phyloP scores from a whole-genome alignment of 495 filamentous ascomycete species.

The Chaetomium cochliodes region DNA sequence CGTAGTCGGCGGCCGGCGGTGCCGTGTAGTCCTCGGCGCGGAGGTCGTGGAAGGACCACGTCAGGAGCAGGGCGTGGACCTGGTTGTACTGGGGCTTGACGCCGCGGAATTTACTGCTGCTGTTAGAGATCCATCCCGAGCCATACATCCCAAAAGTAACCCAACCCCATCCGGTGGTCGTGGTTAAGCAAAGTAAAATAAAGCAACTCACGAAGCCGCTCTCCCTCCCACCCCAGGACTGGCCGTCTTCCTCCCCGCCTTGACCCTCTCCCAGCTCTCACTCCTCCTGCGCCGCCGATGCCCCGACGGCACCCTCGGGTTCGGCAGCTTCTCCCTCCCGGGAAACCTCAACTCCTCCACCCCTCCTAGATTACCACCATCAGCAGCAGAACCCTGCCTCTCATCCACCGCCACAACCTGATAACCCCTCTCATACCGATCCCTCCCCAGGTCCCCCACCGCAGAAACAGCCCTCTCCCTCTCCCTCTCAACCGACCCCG shows the following conservation, averaged over 20 bases:
- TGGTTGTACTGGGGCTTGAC: conserved; percentile 27
- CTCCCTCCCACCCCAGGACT: conserved; percentile 14
- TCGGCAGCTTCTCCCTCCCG: not conserved
- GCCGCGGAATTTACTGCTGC: conserved; percentile 18
- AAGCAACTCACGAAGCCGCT: conserved; percentile 20
- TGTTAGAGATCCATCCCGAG: not conserved
- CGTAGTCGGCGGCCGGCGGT: conserved; percentile 28
- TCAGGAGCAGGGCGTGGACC: conserved; percentile 36
- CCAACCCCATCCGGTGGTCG: too few relatives aligned
- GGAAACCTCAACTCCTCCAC: conserved; percentile 5
- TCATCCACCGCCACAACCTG: not conserved
- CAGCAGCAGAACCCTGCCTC: not conserved
- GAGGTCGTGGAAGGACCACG: conserved; percentile 38
- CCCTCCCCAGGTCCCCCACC: not conserved
- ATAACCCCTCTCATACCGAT: conserved; percentile 10
- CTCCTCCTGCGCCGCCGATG: conserved; percentile 8
- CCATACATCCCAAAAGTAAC: too few relatives aligned
- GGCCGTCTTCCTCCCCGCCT: conserved; percentile 8
- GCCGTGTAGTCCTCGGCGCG: conserved; percentile 31
- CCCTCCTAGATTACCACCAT: not conserved
- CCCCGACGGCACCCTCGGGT: conserved; percentile 4
- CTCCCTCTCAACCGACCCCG: conserved; percentile 1
- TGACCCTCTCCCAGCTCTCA: conserved; percentile 19
- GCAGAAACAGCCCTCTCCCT: not conserved
- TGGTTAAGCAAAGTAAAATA: not conserved